phyloP scores from a whole-genome alignment of 1,284 basidiomycete species.

The Phellopilus nigrolimitatus region DNA sequence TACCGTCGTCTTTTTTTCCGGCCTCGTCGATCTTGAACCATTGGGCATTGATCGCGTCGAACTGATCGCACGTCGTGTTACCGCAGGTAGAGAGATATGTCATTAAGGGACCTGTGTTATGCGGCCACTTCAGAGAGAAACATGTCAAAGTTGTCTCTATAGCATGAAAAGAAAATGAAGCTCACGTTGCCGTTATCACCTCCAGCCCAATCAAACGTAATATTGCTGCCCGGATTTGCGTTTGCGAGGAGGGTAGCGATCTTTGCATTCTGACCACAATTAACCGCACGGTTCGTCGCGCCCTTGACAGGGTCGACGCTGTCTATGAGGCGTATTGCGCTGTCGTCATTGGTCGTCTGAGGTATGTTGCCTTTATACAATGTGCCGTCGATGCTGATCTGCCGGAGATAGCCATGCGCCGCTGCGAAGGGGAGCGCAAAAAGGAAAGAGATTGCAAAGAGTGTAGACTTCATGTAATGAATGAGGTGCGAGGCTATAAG shows the following conservation, averaged over 20 bases:
- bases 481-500: not conserved
- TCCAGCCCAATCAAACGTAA: constrained; percentile 54
- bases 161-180: constrained; percentile 19
- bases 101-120: constrained; percentile 65
- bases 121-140: constrained; percentile 52
- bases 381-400: constrained; percentile 52
- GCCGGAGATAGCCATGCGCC: constrained; percentile 56
- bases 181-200: constrained; percentile 38
- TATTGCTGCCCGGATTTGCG: constrained; percentile 58
- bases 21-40: constrained; percentile 67
- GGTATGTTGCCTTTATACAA: constrained; percentile 51
- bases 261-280: constrained; percentile 57
- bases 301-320: constrained; percentile 59
- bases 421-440: constrained; percentile 29
- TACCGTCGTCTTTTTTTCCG: constrained; percentile 30
- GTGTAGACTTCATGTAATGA: constrained; percentile 16
- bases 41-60: constrained; percentile 49
- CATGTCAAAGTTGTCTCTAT: constrained; percentile 3
- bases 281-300: constrained; percentile 49
- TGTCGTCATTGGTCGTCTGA: constrained; percentile 31
- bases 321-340: constrained; percentile 58
- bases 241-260: constrained; percentile 47
- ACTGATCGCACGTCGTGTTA: constrained; percentile 50
- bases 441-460: constrained; percentile 22
- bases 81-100: constrained; percentile 69